Evolutionary conservation across 2,329 filamentous ascomycete species (phyloP).

Genomic region (Cytospora mali): DNA sequence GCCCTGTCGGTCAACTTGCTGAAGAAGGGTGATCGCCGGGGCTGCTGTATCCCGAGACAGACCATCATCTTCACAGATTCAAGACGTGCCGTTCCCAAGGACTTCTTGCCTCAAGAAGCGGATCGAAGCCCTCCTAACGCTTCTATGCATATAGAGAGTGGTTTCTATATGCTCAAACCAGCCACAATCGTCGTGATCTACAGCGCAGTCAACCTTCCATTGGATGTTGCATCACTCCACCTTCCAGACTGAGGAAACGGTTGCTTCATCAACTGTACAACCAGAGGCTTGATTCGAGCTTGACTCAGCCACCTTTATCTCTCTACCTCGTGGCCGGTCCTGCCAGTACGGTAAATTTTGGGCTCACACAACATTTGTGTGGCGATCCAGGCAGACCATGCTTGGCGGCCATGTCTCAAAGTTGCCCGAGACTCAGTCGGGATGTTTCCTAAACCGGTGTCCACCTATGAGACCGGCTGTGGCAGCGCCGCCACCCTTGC

Average conservation of each 20-base stretch:
- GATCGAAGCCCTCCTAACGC: not conserved
- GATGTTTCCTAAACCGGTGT: not conserved
- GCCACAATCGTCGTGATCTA: conserved; percentile 11
- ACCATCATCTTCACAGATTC: not conserved
- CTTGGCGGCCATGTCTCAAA: conserved; percentile 17
- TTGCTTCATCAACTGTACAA: conserved; percentile 3
- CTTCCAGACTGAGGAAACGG: not conserved
- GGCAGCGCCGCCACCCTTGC: not conserved
- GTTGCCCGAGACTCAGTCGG: conserved; percentile 8
- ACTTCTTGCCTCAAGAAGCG: conserved; percentile 1
- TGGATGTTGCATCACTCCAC: not conserved
- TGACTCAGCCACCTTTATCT: not conserved
- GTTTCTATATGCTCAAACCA: not conserved
- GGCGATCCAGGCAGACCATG: conserved; percentile 6
- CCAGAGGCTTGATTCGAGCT: not conserved
- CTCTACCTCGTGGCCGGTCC: conserved; percentile 8
- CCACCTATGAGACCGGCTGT: conserved; percentile 1
- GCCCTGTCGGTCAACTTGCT: not conserved
- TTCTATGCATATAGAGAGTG: not conserved
- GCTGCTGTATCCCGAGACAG: not conserved
- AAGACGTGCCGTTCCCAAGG: not conserved
- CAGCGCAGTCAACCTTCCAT: not conserved
- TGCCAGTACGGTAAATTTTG: conserved; percentile 5
- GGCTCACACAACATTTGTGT: not conserved
- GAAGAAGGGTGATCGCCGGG: not conserved